Evolutionary conservation across 305 asterid species (phyloP), one percentile per base, ranked within the genome.

Genomic region (Fraxinus latifolia): DNA sequence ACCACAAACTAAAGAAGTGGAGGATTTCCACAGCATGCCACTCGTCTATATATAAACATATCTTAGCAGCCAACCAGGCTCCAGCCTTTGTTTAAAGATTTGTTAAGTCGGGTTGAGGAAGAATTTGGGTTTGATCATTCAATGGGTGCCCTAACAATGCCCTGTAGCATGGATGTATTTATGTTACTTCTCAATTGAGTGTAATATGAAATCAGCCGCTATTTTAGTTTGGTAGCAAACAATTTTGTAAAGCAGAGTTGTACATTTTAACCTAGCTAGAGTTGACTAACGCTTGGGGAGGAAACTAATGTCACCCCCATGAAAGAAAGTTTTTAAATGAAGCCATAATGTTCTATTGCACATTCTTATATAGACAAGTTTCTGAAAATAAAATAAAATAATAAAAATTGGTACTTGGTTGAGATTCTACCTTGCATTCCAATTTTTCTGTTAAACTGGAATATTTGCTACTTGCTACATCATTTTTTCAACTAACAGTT

Each of bases 81-180:
- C 27, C 77, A 89, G 17, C 50, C 85, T 15, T 82, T 73, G 0
- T 87, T 87, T 77, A 88, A 89, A 55, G 83, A 87, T n/a, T 75
- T 87, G 79, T 32, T 87, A 5, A 73, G 21, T 19, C 83, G 79
- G 70, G 86, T 84, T 9, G 92, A 86, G 83, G 84, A 88, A 78
- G 92, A 90, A 53, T 89, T 80, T 23, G 88, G 90, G 37, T 89
- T 83, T 50, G 23, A 88, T 75, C 93, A 90, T 83, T 85, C 90
- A 14, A 90, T 86, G 89, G 90, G 90, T 1, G 91, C 85, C 81
- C 88, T 90, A 14, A 89, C 92, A 0, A 83, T 91, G 53, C 93
- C 89, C 1, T 91, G 94, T 87, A 83, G 84, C 1, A 88, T 86
- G 65, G 88, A 88, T 0, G 47, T 77, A 9, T 90, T 53, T 75